These are phyloP conservation scores for Populus davidiana DNA, from an alignment of 345 rosid species.

Conservation along the genomic window DNA sequence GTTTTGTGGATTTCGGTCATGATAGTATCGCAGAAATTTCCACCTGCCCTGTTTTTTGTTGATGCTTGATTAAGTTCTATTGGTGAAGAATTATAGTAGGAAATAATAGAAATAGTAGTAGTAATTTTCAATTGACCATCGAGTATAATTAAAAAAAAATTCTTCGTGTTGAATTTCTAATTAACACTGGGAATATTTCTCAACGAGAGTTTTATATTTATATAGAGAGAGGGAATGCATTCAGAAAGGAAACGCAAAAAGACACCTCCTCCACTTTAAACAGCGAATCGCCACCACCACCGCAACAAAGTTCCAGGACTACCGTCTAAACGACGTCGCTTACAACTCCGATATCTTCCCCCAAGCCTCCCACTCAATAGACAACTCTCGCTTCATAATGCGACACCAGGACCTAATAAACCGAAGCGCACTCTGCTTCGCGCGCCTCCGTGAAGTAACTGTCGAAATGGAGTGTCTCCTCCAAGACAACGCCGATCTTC, in stretches of 20 bases:
- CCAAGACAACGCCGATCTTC: conserved; percentile 58
- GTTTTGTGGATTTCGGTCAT: not conserved
- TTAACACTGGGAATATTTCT: too few relatives aligned
- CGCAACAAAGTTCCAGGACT: not conserved
- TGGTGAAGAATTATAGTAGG: too few relatives aligned
- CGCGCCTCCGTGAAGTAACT: conserved; percentile 43
- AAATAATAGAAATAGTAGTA: too few relatives aligned
- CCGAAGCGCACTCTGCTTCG: conserved; percentile 38
- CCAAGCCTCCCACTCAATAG: not conserved
- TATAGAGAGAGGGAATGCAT: not conserved
- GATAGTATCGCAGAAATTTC: not conserved
- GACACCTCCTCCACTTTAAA: conserved; percentile 17
- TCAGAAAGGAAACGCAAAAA: conserved; percentile 23
- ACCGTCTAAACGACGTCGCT: conserved; percentile 16
- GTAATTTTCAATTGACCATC: not conserved
- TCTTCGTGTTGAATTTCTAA: not conserved
- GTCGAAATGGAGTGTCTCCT: conserved; percentile 58
- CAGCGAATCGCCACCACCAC: conserved; percentile 3
- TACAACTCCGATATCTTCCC: conserved; percentile 8
- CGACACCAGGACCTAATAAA: conserved; percentile 49
- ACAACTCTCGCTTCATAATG: conserved; percentile 34
- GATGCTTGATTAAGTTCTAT: too few relatives aligned
- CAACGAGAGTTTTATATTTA: not conserved
- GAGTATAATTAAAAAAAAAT: not conserved
- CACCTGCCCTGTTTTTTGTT: too few relatives aligned